Conservation (phyloP, 768 basidiomycete species). For the Podaxis carcinomalis region DNA sequence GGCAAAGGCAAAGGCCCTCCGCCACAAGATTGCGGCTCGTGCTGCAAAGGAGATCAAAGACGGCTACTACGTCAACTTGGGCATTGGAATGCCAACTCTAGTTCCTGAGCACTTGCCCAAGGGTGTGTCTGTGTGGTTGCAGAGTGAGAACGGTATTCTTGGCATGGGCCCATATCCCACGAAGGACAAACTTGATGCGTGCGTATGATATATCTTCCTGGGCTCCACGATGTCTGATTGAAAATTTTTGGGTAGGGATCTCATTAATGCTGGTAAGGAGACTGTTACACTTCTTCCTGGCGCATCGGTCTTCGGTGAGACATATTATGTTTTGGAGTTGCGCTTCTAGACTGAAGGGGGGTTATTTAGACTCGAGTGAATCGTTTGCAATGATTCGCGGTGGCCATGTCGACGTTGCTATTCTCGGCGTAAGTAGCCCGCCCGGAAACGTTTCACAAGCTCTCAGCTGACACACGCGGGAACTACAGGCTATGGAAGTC, state of each 20-base stretch:
- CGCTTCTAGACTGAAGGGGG: constrained; percentile 5
- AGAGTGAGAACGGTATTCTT: constrained; percentile 88
- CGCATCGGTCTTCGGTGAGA: constrained; percentile 82
- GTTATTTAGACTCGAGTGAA: constrained; percentile 71
- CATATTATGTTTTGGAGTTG: neutral
- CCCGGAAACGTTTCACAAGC: neutral
- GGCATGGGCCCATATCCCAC: constrained; percentile 92
- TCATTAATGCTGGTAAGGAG: constrained; percentile 95
- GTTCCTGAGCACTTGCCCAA: constrained; percentile 75
- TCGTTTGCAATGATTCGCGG: constrained; percentile 98
- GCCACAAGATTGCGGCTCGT: constrained; percentile 77
- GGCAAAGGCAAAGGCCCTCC: constrained; percentile 46
- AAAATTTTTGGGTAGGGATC: constrained; percentile 49
- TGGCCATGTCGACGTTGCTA: constrained; percentile 90
- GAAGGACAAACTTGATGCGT: constrained; percentile 76
- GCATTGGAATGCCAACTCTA: constrained; percentile 89
- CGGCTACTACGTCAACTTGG: constrained; percentile 85
- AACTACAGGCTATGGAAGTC: constrained; percentile 84
- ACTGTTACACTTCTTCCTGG: constrained; percentile 91
- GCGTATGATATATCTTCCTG: constrained; percentile 25
- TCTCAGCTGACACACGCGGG: constrained; percentile 1
- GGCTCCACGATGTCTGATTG: neutral
- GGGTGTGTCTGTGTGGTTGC: constrained; percentile 80
- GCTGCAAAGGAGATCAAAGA: constrained; percentile 88
- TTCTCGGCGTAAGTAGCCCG: constrained; percentile 69